Conservation (phyloP, 2,329 filamentous ascomycete species). For the Colletotrichum tabaci region DNA sequence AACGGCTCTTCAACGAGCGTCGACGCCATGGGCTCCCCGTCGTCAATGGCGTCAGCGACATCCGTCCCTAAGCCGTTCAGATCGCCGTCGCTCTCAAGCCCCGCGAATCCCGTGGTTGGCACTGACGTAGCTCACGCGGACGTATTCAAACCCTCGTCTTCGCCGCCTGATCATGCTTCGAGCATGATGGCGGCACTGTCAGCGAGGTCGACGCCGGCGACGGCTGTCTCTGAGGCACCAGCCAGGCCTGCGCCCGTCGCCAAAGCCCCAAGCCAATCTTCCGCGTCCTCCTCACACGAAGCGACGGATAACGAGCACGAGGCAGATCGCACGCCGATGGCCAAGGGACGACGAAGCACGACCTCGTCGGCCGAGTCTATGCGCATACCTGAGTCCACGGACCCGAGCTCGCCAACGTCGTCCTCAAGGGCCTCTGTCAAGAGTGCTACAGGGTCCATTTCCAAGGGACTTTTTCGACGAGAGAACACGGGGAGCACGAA, state of each 20-base stretch:
- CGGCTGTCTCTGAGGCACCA: constrained; percentile 57
- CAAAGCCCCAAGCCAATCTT: constrained; percentile 63
- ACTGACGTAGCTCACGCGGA: constrained; percentile 78
- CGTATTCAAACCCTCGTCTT: constrained; percentile 70
- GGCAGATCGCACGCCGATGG: constrained; percentile 47
- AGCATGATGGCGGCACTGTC: constrained; percentile 78
- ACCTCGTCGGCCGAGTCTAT: constrained; percentile 54
- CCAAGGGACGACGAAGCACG: constrained; percentile 54
- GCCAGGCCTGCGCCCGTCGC: constrained; percentile 55
- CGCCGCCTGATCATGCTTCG: constrained; percentile 72
- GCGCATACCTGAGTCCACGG: constrained; percentile 50
- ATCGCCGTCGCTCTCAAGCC: constrained; percentile 74
- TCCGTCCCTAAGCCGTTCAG: constrained; percentile 47
- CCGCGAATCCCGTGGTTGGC: constrained; percentile 76
- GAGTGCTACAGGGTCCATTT: constrained; percentile 57
- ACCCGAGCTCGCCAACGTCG: constrained; percentile 46
- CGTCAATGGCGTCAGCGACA: constrained; percentile 50
- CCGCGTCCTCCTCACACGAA: constrained; percentile 62
- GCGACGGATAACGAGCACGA: constrained; percentile 57
- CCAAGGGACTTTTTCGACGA: constrained; percentile 59
- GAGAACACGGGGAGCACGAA: constrained; percentile 55
- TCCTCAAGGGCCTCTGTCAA: constrained; percentile 53
- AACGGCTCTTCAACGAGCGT: constrained; percentile 64
- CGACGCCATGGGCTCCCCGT: constrained; percentile 57
- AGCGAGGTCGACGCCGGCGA: constrained; percentile 69